Percentiles rank a stretch among this genome's conserved stretches.
Evolutionary conservation across 2,329 filamentous ascomycete genomes (phyloP).

Genomic region (Cytospora piceicola): DNA sequence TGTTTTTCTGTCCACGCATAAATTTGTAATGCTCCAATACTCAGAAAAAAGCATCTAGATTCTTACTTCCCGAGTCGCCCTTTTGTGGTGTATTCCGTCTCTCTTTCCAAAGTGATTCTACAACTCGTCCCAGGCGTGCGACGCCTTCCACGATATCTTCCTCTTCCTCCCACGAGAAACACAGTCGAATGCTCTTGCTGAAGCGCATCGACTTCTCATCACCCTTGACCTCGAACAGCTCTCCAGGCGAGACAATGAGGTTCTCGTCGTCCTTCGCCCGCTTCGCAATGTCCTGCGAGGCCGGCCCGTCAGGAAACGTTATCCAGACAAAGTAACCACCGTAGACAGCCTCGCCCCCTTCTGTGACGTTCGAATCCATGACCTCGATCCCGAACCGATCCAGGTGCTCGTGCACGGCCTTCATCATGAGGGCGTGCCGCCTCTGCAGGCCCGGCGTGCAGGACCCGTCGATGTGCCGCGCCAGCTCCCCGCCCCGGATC

Average conservation of each 20-base stretch:
- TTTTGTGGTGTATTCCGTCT: neutral
- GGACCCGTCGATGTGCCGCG: constrained; percentile 46
- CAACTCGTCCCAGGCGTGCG: constrained; percentile 42
- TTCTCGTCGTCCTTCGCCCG: constrained; percentile 65
- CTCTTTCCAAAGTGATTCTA: constrained; percentile 20
- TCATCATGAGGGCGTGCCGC: constrained; percentile 56
- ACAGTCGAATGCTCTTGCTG: constrained; percentile 64
- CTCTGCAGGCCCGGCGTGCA: constrained; percentile 51
- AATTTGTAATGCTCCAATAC: neutral
- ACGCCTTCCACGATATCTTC: constrained; percentile 69
- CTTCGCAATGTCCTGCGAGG: constrained; percentile 58
- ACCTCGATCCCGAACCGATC: constrained; percentile 62
- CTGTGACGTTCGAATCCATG: constrained; percentile 43
- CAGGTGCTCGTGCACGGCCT: constrained; percentile 63
- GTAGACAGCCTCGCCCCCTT: constrained; percentile 54
- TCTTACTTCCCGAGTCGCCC: neutral
- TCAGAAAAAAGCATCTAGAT: constrained; percentile 25
- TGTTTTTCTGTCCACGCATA: neutral
- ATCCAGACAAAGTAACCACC: constrained; percentile 92
- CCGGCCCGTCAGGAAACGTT: constrained; percentile 58
- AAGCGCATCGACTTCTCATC: constrained; percentile 61
- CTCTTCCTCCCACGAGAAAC: constrained; percentile 74
- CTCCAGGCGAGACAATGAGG: constrained; percentile 69
- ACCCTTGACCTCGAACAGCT: constrained; percentile 69
- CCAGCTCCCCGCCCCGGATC: constrained; percentile 48